phyloP scores from a whole-genome alignment of 768 basidiomycete species.

The Trametes gibbosa region DNA sequence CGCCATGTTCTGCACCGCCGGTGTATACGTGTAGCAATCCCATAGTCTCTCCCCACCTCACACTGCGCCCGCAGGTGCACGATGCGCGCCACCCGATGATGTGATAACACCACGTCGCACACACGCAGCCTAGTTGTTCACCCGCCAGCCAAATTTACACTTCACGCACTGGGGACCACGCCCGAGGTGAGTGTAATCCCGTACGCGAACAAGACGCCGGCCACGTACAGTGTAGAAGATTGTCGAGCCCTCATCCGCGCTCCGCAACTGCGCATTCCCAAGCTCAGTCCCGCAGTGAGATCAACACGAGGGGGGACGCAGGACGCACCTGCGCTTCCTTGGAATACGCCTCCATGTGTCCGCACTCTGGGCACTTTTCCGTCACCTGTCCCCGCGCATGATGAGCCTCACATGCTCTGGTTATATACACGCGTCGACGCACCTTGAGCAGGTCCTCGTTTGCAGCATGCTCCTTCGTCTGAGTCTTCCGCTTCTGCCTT shows the following conservation, averaged over 20 bases:
- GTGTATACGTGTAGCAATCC: constrained; percentile 68
- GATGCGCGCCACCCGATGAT: background rate
- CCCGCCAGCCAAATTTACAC: constrained; percentile 79
- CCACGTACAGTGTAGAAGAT: constrained; percentile 86
- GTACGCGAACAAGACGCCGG: background rate
- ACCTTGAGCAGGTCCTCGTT: constrained; percentile 66
- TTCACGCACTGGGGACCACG: constrained; percentile 53
- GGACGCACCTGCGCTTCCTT: constrained; percentile 78
- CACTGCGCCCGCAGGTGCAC: background rate
- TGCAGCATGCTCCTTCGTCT: constrained; percentile 74
- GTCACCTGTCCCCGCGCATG: constrained; percentile 53
- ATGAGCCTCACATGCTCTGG: too few species aligned
- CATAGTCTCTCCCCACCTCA: background rate
- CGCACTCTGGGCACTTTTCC: constrained; percentile 88
- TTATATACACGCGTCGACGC: constrained; percentile 11
- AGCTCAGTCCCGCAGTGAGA: background rate
- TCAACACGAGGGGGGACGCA: background rate
- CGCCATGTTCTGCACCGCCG: constrained; percentile 81
- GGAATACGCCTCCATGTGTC: constrained; percentile 81
- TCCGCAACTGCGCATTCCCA: constrained; percentile 55
- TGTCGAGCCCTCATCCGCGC: constrained; percentile 93
- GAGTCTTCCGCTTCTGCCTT: constrained; percentile 84
- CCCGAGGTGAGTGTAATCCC: constrained; percentile 10
- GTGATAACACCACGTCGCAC: background rate
- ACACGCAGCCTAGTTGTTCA: constrained; percentile 56